Percentiles rank a stretch among this genome's conserved stretches.
phyloP scores from a whole-genome alignment of 2,329 filamentous ascomycete species.

The Diaporthe capsici region DNA sequence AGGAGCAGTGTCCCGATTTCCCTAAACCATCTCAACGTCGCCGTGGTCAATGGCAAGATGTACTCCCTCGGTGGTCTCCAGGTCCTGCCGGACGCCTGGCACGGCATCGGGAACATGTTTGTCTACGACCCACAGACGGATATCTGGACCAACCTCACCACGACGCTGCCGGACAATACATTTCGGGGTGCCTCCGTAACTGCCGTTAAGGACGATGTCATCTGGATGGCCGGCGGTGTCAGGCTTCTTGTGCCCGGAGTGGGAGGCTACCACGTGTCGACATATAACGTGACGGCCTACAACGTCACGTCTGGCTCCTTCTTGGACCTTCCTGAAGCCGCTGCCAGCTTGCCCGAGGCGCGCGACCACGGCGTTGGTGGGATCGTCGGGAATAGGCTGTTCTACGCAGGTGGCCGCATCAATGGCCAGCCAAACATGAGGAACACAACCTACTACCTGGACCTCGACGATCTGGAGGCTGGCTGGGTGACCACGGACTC shows the following conservation, averaged over 20 bases:
- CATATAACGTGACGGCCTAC: conserved; percentile 50
- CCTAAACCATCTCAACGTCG: conserved; percentile 56
- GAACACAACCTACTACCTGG: conserved; percentile 53
- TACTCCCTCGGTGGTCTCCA: conserved; percentile 57
- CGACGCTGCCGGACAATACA: conserved; percentile 47
- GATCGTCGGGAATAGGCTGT: conserved; percentile 52
- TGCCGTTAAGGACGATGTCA: conserved; percentile 48
- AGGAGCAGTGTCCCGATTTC: conserved; percentile 48
- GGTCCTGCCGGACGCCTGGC: conserved; percentile 47
- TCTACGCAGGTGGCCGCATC: conserved; percentile 54
- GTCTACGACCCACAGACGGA: conserved; percentile 50
- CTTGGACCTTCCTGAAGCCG: conserved; percentile 46
- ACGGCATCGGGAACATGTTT: conserved; percentile 47
- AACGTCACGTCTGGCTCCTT: conserved; percentile 48
- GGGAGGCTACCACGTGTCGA: conserved; percentile 45
- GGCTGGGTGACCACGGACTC: conserved; percentile 49
- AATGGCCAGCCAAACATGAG: conserved; percentile 50
- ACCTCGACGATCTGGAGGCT: conserved; percentile 46
- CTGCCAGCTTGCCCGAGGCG: conserved; percentile 49
- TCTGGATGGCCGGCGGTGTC: conserved; percentile 57
- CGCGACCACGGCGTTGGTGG: conserved; percentile 52
- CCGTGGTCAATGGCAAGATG: conserved; percentile 52
- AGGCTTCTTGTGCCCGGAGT: conserved; percentile 43
- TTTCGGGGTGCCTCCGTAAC: conserved; percentile 52
- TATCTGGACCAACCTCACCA: conserved; percentile 48